Base-by-base conservation (phyloP, 495 filamentous ascomycete species). In the Hypoxylon rickii region DNA sequence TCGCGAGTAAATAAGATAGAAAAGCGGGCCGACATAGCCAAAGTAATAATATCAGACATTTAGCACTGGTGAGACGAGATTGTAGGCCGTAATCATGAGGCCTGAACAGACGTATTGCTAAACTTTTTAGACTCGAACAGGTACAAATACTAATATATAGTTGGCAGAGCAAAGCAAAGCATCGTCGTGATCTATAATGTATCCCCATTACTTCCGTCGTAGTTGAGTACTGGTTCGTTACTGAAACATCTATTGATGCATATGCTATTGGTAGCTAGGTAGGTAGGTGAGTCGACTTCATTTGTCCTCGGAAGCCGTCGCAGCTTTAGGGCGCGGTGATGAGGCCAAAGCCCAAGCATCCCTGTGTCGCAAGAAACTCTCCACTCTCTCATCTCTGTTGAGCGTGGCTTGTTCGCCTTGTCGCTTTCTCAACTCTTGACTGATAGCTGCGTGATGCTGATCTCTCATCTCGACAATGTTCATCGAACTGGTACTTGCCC, bases 341-440 rank as follows among this genome's bases (percentile, higher is more conserved):
- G 53, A 49, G 13, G 43, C 52, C 4, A 62, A n/a, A 4, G 51
- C 58, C 63, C 63, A 69, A 11, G 42, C 49, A 1, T 93, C 86
- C 51, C 89, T 79, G 31, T 86, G 80, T 62, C 81, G 77, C 16
- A 95, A 62, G 63, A 96, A 96, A n/a, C 68, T 79, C 56, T 89
- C 74, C 26, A 96, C 81, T 43, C 88, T 79, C 55, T 83, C 84
- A 38, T 89, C 80, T 32, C 76, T 80, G 45, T 71, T 75, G 51
- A 79, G 75, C 22, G 73, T 66, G 2, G 71, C 70, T 41, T 79
- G 74, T 33, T 79, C 72, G 38, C 73, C 75, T 54, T 83, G 76
- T n/a, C 82, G 77, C 33, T 75, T 73, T 13, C 66, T 76, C 60
- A 96, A 65, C 24, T 86, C 81, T 40, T 81, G 77, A 60, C 78